Evolutionary conservation across 192 early-diverging fungal species (phyloP), one percentile per base, ranked within the genome.

Genomic region (Coemansia sp.): DNA sequence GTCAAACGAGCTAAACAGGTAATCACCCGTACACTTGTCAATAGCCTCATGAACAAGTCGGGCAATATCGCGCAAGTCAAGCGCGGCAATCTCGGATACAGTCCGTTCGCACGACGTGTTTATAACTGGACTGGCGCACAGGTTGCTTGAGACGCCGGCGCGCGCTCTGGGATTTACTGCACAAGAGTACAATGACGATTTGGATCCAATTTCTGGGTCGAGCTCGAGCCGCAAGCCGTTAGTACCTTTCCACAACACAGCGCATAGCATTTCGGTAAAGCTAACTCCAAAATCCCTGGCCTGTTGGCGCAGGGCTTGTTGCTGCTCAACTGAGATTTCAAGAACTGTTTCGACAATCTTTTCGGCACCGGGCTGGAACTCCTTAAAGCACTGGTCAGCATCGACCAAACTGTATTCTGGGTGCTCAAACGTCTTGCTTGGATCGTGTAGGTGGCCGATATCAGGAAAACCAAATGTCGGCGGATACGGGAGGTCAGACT

Each of bases 121-220:
- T 31, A 74, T 28, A 0, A 74, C 72, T 0, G 78, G 72, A 47
- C 78, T 80, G 25, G 64, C 68, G 20, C 78, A 80, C 19, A 74
- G 54, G 36, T 50, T 60, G 22, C 26, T 54, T 2, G 72, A 55
- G 10, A 80, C 14, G 0, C 68, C 78, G 0, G 74, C 62, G 9
- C 31, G 47, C 5, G 52, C 54, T 3, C 78, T 64, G 4, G 72
- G 71, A 31, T 80, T 80, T n/a, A 71, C 69, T 1, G 78, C 68
- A 34, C 78, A 80, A 0, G 78, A 74, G 50, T 63, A 80, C 47
- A 74, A 62, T 31, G 78, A 71, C 26, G 40, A 12, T 9, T 14
- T 14, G 2, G 52, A 15, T 9, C 22, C 65, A 9, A 69, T 44
- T 1, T 57, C 53, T 19, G 78, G 78, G 37, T 53, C 38, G 8